Percentiles rank a stretch among this genome's conserved stretches.
Evolutionary conservation across 495 filamentous ascomycete species (phyloP).

Genomic region (Penicillium angulare): DNA sequence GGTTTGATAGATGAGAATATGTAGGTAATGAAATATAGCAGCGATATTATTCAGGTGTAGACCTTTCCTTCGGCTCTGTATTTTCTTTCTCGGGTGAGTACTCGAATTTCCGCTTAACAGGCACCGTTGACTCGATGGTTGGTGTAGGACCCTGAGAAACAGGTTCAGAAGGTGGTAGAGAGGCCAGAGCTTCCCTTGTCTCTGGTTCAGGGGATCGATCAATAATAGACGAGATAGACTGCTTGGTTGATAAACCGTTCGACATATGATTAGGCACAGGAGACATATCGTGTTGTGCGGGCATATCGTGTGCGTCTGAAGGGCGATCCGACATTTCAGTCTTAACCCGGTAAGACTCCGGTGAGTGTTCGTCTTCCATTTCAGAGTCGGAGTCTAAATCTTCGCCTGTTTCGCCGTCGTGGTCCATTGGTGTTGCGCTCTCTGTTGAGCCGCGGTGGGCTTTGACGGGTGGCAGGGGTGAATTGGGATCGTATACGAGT

Average conservation of each 20-base stretch:
- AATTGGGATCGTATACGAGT: conserved; percentile 43
- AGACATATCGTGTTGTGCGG: conserved; percentile 8
- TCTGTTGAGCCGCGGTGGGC: conserved; percentile 41
- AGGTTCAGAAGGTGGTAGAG: conserved; percentile 18
- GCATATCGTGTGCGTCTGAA: background rate
- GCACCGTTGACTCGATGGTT: conserved; percentile 19
- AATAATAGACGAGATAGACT: conserved; percentile 48
- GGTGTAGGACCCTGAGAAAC: conserved; percentile 17
- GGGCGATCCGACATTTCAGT: conserved; percentile 23
- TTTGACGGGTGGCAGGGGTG: conserved; percentile 40
- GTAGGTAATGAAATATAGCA: too few species aligned
- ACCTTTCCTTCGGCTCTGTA: conserved; percentile 26
- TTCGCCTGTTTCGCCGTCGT: conserved; percentile 28
- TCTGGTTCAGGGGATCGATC: conserved; percentile 37
- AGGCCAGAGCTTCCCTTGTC: conserved; percentile 25
- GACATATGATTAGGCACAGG: conserved; percentile 16
- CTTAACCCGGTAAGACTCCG: conserved; percentile 27
- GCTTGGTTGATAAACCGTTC: conserved; percentile 36
- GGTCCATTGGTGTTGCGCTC: conserved; percentile 31
- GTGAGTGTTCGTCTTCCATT: conserved; percentile 20
- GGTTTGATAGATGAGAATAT: too few species aligned
- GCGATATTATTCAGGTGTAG: conserved; percentile 9
- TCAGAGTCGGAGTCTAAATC: conserved; percentile 41
- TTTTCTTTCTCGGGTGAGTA: conserved; percentile 30
- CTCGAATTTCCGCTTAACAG: conserved; percentile 30